A percentile compares a stretch with the other conserved stretches of the same genome.
Conservation (phyloP, 768 basidiomycete species). For the Tricholoma sp. region DNA sequence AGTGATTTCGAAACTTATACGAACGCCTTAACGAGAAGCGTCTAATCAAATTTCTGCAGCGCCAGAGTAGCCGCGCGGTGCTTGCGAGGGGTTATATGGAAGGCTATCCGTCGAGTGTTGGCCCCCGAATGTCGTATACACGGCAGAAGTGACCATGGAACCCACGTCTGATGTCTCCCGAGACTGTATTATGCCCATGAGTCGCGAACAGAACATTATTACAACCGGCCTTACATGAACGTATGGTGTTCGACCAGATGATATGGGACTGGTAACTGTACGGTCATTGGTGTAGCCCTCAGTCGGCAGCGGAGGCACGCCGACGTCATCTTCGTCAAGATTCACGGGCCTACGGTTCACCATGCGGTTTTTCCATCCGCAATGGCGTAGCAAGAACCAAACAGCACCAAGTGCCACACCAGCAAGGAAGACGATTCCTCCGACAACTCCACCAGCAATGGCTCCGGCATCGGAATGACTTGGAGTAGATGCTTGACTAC, state of each 20-base stretch:
- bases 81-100: conserved; percentile 13
- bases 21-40: background rate
- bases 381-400: conserved; percentile 31
- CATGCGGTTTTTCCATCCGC: conserved; percentile 4
- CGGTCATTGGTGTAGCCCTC: background rate
- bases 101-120: conserved; percentile 29
- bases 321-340: conserved; percentile 12
- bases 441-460: conserved; percentile 59
- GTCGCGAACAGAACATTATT: background rate
- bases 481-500: background rate
- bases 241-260: conserved; percentile 4
- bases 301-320: conserved; percentile 9
- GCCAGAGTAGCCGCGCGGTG: conserved; percentile 25
- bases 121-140: conserved; percentile 24
- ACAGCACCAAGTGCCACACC: conserved; percentile 29
- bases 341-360: conserved; percentile 4
- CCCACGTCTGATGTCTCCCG: conserved; percentile 16
- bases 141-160: conserved; percentile 22
- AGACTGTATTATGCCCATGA: conserved; percentile 2
- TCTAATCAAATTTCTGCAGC: conserved; percentile 26
- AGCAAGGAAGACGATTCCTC: conserved; percentile 41
- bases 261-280: conserved; percentile 7
- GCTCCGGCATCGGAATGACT: conserved; percentile 40
- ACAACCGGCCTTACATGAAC: background rate
- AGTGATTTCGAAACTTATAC: no score